Conservation (phyloP, 1,139 yeast genomes). For the Suhomyces yuchorum region DNA sequence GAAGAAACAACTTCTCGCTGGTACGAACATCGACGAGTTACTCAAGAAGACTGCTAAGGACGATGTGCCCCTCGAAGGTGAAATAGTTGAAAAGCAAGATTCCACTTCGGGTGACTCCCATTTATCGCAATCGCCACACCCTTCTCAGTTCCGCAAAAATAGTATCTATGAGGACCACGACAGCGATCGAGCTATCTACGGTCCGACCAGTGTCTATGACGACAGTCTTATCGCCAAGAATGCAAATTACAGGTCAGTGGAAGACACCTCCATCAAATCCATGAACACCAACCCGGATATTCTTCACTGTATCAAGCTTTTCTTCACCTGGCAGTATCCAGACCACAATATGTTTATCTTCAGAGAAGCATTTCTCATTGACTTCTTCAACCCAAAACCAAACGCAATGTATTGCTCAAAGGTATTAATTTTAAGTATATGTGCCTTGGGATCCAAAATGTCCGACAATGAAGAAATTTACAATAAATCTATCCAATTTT, state of each 20-base stretch:
- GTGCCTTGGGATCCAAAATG: constrained; percentile 59
- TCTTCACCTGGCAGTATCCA: constrained; percentile 68
- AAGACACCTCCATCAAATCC: constrained; percentile 27
- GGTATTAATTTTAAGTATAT: constrained; percentile 53
- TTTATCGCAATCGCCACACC: background rate
- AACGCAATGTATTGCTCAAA: constrained; percentile 53
- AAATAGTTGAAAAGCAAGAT: background rate
- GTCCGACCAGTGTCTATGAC: constrained; percentile 54
- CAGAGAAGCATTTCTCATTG: constrained; percentile 64
- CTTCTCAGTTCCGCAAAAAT: background rate
- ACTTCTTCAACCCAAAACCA: constrained; percentile 53
- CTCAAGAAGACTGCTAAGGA: constrained; percentile 8
- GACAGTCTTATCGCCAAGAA: constrained; percentile 31
- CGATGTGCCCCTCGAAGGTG: constrained; percentile 9
- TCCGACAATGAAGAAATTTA: constrained; percentile 45
- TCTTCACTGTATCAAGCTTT: constrained; percentile 53
- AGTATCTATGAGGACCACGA: constrained; percentile 13
- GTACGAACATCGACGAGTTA: constrained; percentile 8
- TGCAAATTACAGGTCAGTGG: constrained; percentile 20
- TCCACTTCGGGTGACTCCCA: background rate
- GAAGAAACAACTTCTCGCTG: constrained; percentile 17
- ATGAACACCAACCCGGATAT: constrained; percentile 46
- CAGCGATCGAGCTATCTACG: constrained; percentile 38
- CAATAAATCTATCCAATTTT: constrained; percentile 42
- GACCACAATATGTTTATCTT: constrained; percentile 64